Evolutionary conservation across 1,284 basidiomycete species (phyloP), one percentile per base, ranked within the genome.

Genomic region (Melampsora allii-populina): DNA sequence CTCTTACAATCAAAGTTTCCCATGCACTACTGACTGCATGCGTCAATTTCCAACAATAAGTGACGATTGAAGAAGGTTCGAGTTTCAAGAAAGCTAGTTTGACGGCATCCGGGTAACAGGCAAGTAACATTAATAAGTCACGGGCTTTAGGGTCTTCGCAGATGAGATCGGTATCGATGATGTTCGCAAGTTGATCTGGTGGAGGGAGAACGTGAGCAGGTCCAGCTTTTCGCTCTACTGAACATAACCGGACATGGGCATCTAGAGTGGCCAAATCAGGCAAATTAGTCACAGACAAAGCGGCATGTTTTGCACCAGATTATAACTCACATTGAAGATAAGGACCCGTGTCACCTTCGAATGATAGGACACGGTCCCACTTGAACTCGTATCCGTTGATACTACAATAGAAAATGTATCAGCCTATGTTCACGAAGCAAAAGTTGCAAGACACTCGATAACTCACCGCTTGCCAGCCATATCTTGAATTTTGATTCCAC

Each of bases 401-500:
- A 77, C 95, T 94, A 78, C 24, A 61, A 12, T 42, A 12, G 21
- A 0, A 65, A 58, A 66, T n/a, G 76, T 72, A 36, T 60, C 39
- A 50, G 58, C 33, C 50, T 59, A 53, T 53, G 48, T 6, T 53
- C 0, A 56, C 19, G 31, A 39, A 31, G 10, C 4, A 19, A 14
- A 42, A 6, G 12, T 36, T 27, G 7, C 33, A 39, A 24, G 27
- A 61, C 17, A 10, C 39, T 7, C 9, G 24, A 5, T 5, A 29
- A 19, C 75, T 65, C 67, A 92, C 91, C 91, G 85, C 83, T 94
- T 97, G 31, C 91, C 92, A 56, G 89, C 86, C 93, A 98, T 94
- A 82, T 98, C 95, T 83, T 98, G 96, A 78, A 99, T 94, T 85
- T 98, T 98, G 80, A 99, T 90, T 6, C 93, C 94, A 0, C 93